Conservation (phyloP, 192 early-diverging fungal genomes). For the Coemansia sp. region DNA sequence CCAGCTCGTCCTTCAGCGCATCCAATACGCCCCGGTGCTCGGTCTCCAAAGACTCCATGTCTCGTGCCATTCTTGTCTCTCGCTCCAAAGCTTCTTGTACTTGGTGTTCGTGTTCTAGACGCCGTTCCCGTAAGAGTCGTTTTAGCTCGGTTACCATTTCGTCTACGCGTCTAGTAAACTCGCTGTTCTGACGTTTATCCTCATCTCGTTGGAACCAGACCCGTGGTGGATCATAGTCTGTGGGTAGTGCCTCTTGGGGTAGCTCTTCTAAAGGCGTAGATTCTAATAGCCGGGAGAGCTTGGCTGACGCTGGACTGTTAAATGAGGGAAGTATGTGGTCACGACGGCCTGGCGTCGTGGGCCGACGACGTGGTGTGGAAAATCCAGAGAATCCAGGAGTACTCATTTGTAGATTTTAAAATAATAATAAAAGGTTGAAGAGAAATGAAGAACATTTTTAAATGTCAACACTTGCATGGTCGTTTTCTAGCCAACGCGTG, state of each 20-base stretch:
- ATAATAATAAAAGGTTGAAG: no score
- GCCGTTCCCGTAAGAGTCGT: slow-evolving; percentile 44
- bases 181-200: slow-evolving; percentile 44
- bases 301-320: slow-evolving; percentile 48
- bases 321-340: slow-evolving; percentile 48
- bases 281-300: slow-evolving; percentile 40
- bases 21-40: slow-evolving; percentile 47
- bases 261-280: slow-evolving; percentile 39
- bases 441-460: no score
- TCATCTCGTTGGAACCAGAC: slow-evolving; percentile 56
- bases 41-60: slow-evolving; percentile 46
- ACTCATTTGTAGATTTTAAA: slow-evolving; percentile 22
- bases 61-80: slow-evolving; percentile 33
- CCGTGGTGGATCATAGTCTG: slow-evolving; percentile 54
- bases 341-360: slow-evolving; percentile 49
- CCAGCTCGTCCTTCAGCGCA: slow-evolving; percentile 56
- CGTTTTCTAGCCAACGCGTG: background rate
- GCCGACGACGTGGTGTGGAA: slow-evolving; percentile 47
- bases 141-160: slow-evolving; percentile 54
- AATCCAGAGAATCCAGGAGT: slow-evolving; percentile 35
- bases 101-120: slow-evolving; percentile 16
- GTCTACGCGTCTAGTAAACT: slow-evolving; percentile 47
- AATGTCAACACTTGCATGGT: no score
- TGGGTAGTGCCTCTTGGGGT: slow-evolving; percentile 29
- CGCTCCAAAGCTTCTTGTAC: slow-evolving; percentile 30